Evolutionary conservation across 495 filamentous ascomycete genomes (phyloP), one percentile per base, ranked within the genome.

Genomic region (Daldinia loculata): DNA sequence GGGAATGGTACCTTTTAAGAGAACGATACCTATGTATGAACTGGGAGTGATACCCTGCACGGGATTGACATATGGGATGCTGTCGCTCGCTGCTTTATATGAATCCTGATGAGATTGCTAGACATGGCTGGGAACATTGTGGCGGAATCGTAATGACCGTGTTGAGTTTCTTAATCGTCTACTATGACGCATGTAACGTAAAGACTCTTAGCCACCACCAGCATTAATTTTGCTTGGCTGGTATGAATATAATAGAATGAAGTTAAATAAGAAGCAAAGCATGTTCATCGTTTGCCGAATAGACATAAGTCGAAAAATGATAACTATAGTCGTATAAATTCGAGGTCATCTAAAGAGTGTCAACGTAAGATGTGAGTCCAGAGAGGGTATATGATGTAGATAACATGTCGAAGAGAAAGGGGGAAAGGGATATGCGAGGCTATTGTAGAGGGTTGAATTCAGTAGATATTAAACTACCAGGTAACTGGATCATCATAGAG

Each of bases 41-140:
- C 7, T 61, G 59, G 64, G 63, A 61, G 39, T 73, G 70, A 69
- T 73, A 69, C 70, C 70, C 61, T 69, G 52, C 61, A 69, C 39
- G 52, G 66, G 60, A 43, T 53, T 65, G 61, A 53, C 70, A 67
- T 72, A 34, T 56, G 64, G 63, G 32, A 56, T 58, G 39, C 41
- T 64, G 63, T 61, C 64, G 26, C 59, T 64, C 60, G 63, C 34
- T 72, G 69, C 48, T 43, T 51, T 34, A 55, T 17, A 41, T 39
- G 53, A 64, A 43, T 63, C 22, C 26, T 56, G 53, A 67, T 64
- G 64, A 72, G 48, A 67, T 67, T 64, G 64, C 24, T 39, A 30
- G 30, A 32, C 24, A 50, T 53, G 41, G 41, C 51, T 52, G 4
- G 58, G 61, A 19, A 59, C 36, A 36, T 30, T 22, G 30, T 61